A percentile compares a stretch with the other conserved stretches of the same genome.
phyloP scores from a whole-genome alignment of 768 basidiomycete species.

The Suillus brevipes region DNA sequence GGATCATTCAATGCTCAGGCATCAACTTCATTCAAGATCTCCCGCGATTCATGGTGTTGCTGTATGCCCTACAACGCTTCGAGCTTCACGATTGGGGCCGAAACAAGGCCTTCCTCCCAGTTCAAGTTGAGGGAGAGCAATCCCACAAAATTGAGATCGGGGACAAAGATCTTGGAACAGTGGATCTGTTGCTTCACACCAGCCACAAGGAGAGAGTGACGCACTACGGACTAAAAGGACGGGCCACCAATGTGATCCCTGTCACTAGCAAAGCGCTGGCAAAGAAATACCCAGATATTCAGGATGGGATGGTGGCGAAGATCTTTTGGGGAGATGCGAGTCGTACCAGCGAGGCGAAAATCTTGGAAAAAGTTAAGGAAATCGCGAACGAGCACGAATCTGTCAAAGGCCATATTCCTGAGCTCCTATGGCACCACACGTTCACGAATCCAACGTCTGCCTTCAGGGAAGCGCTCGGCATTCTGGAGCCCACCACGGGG shows the following conservation, averaged over 20 bases:
- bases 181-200: not conserved
- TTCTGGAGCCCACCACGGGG: not conserved
- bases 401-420: not conserved
- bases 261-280: not conserved
- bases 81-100: not conserved
- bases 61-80: not conserved
- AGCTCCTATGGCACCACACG: not conserved
- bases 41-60: not conserved
- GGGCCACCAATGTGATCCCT: slow-evolving; percentile 3
- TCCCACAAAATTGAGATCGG: not conserved
- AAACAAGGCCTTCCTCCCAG: not conserved
- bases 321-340: not conserved
- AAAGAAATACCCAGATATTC: not conserved
- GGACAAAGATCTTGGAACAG: not conserved
- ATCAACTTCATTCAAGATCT: not conserved
- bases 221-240: slow-evolving; percentile 1
- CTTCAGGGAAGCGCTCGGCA: not conserved
- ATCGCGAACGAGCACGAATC: not conserved
- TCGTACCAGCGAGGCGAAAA: not conserved
- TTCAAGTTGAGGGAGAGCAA: not conserved
- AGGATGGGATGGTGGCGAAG: not conserved
- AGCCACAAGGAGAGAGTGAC: not conserved
- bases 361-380: not conserved
- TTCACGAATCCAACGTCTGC: not conserved
- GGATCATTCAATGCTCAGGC: not conserved